These are phyloP conservation scores for Termitomyces heimii DNA, from an alignment of 768 basidiomycete genomes.

Conservation along the genomic window DNA sequence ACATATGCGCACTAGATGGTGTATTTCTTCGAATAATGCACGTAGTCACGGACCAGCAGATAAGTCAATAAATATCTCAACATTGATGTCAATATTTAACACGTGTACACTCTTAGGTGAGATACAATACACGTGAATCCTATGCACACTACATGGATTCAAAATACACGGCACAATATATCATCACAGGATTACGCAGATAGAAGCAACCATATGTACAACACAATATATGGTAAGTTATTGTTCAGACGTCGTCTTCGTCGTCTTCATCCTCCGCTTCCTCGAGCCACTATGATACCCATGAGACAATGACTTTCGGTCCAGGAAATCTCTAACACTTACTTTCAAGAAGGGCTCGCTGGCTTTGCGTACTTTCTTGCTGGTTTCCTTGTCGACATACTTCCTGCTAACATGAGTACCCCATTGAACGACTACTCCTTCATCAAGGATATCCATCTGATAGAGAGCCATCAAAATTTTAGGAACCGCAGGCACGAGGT, in stretches of 20 bases:
- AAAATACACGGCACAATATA: not conserved
- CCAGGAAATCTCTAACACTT: constrained; percentile 12
- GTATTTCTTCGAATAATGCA: too few species aligned
- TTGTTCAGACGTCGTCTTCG: constrained; percentile 25
- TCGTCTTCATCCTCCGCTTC: constrained; percentile 83
- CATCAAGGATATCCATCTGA: constrained; percentile 88
- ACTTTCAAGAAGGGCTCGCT: constrained; percentile 95
- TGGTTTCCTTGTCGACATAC: constrained; percentile 90
- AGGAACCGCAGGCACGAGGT: constrained; percentile 66
- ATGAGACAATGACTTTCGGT: not conserved
- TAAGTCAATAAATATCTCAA: too few species aligned
- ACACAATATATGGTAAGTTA: not conserved
- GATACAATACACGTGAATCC: not conserved
- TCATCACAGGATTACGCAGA: not conserved
- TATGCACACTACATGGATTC: not conserved
- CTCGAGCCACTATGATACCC: constrained; percentile 65
- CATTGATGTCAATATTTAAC: too few species aligned
- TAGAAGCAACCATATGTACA: not conserved
- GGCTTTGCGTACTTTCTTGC: constrained; percentile 94
- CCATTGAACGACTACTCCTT: constrained; percentile 87
- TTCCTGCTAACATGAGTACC: constrained; percentile 96
- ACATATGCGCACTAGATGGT: too few species aligned
- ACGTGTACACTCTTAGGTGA: not conserved
- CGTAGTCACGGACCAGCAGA: too few species aligned
- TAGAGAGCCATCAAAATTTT: constrained; percentile 95